phyloP scores from a whole-genome alignment of 805 yeast genomes.

The Zygosaccharomyces siamensis region DNA sequence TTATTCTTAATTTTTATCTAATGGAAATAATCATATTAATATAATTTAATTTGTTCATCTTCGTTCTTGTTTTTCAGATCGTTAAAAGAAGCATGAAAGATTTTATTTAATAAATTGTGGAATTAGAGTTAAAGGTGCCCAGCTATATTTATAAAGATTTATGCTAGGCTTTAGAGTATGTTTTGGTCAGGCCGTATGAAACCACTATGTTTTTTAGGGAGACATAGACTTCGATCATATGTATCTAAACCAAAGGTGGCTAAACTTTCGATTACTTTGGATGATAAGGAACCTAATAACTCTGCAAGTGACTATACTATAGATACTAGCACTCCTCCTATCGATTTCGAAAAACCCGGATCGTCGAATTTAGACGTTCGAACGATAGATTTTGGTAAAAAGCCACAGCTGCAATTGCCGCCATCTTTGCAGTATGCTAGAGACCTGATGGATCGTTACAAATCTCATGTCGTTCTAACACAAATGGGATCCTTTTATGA shows the following conservation, averaged over 20 bases:
- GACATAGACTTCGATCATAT: conserved; percentile 5
- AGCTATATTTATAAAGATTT: background rate
- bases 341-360: background rate
- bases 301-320: background rate
- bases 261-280: conserved; percentile 9
- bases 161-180: conserved; percentile 1
- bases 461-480: conserved; percentile 57
- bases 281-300: background rate
- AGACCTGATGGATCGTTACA: conserved; percentile 42
- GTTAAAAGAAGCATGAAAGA: background rate
- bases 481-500: conserved; percentile 89
- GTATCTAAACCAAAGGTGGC: conserved; percentile 8
- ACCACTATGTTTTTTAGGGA: background rate
- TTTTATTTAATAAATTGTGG: background rate
- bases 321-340: conserved; percentile 6
- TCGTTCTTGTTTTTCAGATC: background rate
- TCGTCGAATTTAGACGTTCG: background rate
- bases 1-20: background rate
- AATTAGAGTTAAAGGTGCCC: background rate
- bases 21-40: background rate
- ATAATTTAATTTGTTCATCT: background rate
- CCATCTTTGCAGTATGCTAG: conserved; percentile 37
- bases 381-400: background rate
- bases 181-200: background rate
- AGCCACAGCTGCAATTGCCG: conserved; percentile 22